phyloP scores from a whole-genome alignment of 2,329 filamentous ascomycete species.

The Biscogniauxia mediterranea region DNA sequence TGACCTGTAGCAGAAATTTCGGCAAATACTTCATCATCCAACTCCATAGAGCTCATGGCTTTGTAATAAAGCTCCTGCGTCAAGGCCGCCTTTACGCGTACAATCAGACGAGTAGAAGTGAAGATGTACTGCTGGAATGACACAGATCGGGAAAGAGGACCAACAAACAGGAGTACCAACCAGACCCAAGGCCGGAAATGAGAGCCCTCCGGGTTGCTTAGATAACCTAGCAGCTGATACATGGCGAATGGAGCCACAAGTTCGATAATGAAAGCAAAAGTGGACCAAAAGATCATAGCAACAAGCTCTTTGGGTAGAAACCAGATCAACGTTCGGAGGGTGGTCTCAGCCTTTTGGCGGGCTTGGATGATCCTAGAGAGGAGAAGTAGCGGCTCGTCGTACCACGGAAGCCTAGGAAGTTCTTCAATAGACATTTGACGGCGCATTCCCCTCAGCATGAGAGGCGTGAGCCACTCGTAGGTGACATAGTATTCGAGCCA shows the following conservation, averaged over 20 bases:
- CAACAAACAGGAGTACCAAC: conserved; percentile 52
- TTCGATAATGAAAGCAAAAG: conserved; percentile 41
- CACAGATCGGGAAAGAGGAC: conserved; percentile 48
- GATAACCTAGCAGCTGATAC: conserved; percentile 52
- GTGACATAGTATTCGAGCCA: conserved; percentile 52
- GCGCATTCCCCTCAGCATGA: conserved; percentile 47
- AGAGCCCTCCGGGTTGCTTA: conserved; percentile 45
- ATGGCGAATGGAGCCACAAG: conserved; percentile 53
- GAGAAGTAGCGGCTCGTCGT: conserved; percentile 52
- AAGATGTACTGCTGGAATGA: conserved; percentile 58
- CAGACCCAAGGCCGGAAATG: conserved; percentile 50
- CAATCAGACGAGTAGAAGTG: conserved; percentile 53
- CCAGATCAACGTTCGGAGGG: conserved; percentile 44
- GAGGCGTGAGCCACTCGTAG: conserved; percentile 49
- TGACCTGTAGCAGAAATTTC: conserved; percentile 28
- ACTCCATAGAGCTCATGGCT: conserved; percentile 54
- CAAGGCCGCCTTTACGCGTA: conserved; percentile 55
- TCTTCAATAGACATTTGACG: conserved; percentile 45
- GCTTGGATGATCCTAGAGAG: conserved; percentile 43
- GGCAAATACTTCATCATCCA: conserved; percentile 53
- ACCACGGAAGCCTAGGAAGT: conserved; percentile 51
- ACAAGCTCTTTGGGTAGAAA: conserved; percentile 43
- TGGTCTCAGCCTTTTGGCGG: conserved; percentile 42
- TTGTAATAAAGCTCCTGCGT: conserved; percentile 58
- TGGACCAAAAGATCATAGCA: conserved; percentile 45